Evolutionary conservation across 2,329 filamentous ascomycete genomes (phyloP).

Genomic region (Fusarium luffae): DNA sequence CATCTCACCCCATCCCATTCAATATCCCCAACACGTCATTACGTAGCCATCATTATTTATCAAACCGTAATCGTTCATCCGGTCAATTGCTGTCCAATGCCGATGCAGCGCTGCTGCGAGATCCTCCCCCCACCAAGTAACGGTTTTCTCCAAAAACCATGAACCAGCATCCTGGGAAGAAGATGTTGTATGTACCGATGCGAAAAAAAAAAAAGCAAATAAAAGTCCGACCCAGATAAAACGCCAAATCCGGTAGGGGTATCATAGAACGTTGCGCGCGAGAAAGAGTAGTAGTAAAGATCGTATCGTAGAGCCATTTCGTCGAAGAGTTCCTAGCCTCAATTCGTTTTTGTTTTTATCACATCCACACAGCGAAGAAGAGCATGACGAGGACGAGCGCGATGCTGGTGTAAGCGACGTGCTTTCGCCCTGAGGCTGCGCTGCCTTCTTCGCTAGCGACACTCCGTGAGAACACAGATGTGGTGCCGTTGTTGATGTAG

Average conservation of each 20-base stretch:
- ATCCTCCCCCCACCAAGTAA: slow-evolving; percentile 13
- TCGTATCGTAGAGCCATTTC: slow-evolving; percentile 1
- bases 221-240: slow-evolving; percentile 39
- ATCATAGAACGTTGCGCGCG: slow-evolving; percentile 39
- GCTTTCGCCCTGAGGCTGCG: slow-evolving; percentile 58
- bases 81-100: background rate
- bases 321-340: background rate
- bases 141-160: slow-evolving; percentile 18
- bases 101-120: slow-evolving; percentile 29
- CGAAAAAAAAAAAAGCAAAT: slow-evolving; percentile 13
- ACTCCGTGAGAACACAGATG: slow-evolving; percentile 84
- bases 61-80: slow-evolving; percentile 41
- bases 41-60: slow-evolving; percentile 38
- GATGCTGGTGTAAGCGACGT: slow-evolving; percentile 45
- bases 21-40: slow-evolving; percentile 24
- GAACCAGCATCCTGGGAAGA: slow-evolving; percentile 15
- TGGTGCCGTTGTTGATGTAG: slow-evolving; percentile 89
- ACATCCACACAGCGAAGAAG: slow-evolving; percentile 47
- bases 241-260: slow-evolving; percentile 45
- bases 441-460: slow-evolving; percentile 71
- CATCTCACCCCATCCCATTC: slow-evolving; percentile 1
- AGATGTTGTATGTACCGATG: slow-evolving; percentile 7
- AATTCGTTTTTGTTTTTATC: background rate
- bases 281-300: slow-evolving; percentile 16
- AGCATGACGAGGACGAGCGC: slow-evolving; percentile 47